Evolutionary conservation across 768 basidiomycete species (phyloP).

Genomic region (Botryobasidium botryosum): DNA sequence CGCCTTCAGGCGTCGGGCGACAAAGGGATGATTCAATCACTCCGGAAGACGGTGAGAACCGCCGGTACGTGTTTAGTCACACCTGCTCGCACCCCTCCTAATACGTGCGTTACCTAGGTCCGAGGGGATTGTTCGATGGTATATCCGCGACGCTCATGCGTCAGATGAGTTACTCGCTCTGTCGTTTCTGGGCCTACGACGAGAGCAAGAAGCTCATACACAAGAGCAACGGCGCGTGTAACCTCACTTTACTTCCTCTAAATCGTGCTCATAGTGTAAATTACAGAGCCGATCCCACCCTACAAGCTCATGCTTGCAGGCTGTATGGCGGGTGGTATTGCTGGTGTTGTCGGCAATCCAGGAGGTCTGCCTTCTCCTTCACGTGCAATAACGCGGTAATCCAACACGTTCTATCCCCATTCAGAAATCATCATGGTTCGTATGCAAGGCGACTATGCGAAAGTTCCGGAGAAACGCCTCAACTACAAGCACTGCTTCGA

Average conservation of each 20-base stretch:
- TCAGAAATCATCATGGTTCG: conserved; percentile 36
- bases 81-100: background rate
- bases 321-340: conserved; percentile 76
- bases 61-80: conserved; percentile 33
- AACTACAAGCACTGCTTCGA: conserved; percentile 85
- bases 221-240: conserved; percentile 18
- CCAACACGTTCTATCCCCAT: background rate
- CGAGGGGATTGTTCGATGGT: conserved; percentile 59
- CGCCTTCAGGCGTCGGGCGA: conserved; percentile 83
- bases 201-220: conserved; percentile 74
- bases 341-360: conserved; percentile 79
- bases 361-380: conserved; percentile 34
- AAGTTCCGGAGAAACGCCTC: conserved; percentile 72
- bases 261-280: no score
- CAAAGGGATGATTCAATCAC: conserved; percentile 70
- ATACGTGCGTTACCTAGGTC: conserved; percentile 2
- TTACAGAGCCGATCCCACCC: no score
- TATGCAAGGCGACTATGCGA: conserved; percentile 81
- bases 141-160: conserved; percentile 79
- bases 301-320: conserved; percentile 73
- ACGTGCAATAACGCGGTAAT: background rate
- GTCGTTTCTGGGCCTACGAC: conserved; percentile 88
- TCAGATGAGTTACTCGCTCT: conserved; percentile 85
- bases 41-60: conserved; percentile 66
- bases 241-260: no score